A percentile compares a stretch with the other conserved stretches of the same genome.
phyloP scores from a whole-genome alignment of 2,329 filamentous ascomycete species.

The Aspergillus fructus region DNA sequence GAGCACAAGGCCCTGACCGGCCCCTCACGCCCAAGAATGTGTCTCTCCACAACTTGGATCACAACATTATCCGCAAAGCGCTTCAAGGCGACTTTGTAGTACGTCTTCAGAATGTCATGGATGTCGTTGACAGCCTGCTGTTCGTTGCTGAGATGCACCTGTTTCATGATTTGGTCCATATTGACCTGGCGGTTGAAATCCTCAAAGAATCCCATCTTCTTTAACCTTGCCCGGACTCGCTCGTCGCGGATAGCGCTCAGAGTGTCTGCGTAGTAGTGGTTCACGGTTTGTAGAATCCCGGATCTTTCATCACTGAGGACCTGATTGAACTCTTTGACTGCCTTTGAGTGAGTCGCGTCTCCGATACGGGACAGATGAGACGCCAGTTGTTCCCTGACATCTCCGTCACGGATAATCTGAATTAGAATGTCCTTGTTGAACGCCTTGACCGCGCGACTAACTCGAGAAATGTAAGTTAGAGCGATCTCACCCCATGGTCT shows the following conservation, averaged over 20 bases:
- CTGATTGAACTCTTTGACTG: not conserved
- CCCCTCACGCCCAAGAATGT: conserved; percentile 51
- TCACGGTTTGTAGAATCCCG: conserved; percentile 49
- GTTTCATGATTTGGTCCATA: conserved; percentile 9
- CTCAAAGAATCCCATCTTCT: no score
- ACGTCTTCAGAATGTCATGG: conserved; percentile 60
- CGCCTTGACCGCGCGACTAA: not conserved
- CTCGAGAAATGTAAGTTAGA: conserved; percentile 1
- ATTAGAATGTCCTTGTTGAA: not conserved
- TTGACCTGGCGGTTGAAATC: not conserved
- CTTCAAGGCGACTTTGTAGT: conserved; percentile 62
- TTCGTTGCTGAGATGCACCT: conserved; percentile 34
- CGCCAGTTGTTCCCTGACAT: not conserved
- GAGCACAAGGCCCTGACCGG: conserved; percentile 56
- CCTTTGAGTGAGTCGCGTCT: not conserved
- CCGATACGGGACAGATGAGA: not conserved
- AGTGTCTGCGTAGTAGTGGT: conserved; percentile 52
- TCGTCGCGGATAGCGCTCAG: conserved; percentile 26
- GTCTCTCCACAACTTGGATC: conserved; percentile 56
- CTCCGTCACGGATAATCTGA: not conserved
- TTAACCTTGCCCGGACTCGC: conserved; percentile 1
- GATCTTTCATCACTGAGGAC: conserved; percentile 48
- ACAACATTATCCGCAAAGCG: conserved; percentile 63
- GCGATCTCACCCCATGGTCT: conserved; percentile 15
- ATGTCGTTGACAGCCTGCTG: conserved; percentile 52